phyloP scores from a whole-genome alignment of 1,284 basidiomycete species.

The Austroboletus niveus region DNA sequence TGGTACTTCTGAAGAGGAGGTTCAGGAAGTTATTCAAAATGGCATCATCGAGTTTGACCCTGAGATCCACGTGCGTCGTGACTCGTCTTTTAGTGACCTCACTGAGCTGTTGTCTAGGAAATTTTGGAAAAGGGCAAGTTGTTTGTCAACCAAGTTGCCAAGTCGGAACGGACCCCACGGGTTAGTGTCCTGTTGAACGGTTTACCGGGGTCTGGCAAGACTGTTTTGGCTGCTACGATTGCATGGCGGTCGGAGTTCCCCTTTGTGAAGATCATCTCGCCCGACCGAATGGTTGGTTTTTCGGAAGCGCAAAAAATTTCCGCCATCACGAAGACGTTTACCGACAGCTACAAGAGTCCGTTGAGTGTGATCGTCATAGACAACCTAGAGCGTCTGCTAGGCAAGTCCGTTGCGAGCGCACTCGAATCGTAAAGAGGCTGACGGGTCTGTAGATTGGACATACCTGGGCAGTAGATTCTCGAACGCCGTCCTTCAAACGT shows the following conservation, averaged over 20 bases:
- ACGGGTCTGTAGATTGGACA: constrained; percentile 77
- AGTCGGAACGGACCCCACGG: constrained; percentile 86
- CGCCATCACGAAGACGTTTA: constrained; percentile 92
- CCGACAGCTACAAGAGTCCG: constrained; percentile 97
- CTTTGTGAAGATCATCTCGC: constrained; percentile 97
- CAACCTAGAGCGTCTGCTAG: constrained; percentile 85
- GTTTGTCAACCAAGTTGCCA: constrained; percentile 94
- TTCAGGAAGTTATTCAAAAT: constrained; percentile 92
- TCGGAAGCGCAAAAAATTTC: constrained; percentile 89
- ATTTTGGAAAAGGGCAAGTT: constrained; percentile 89
- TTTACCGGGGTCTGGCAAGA: constrained; percentile 91
- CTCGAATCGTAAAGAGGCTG: not conserved
- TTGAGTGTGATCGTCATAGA: constrained; percentile 97
- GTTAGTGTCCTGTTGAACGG: constrained; percentile 92
- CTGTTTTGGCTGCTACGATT: constrained; percentile 93
- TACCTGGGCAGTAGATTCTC: constrained; percentile 97
- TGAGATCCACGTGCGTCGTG: constrained; percentile 65
- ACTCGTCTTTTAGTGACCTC: not conserved
- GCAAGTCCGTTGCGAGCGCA: constrained; percentile 41
- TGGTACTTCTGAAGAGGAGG: constrained; percentile 96
- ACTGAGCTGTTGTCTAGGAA: constrained; percentile 50
- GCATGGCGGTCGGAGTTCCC: constrained; percentile 92
- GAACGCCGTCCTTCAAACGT: constrained; percentile 88
- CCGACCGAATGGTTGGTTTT: constrained; percentile 97
- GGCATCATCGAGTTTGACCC: constrained; percentile 92